Base-by-base conservation (phyloP, 306 rosid genomes). In the Lotus japonicus region DNA sequence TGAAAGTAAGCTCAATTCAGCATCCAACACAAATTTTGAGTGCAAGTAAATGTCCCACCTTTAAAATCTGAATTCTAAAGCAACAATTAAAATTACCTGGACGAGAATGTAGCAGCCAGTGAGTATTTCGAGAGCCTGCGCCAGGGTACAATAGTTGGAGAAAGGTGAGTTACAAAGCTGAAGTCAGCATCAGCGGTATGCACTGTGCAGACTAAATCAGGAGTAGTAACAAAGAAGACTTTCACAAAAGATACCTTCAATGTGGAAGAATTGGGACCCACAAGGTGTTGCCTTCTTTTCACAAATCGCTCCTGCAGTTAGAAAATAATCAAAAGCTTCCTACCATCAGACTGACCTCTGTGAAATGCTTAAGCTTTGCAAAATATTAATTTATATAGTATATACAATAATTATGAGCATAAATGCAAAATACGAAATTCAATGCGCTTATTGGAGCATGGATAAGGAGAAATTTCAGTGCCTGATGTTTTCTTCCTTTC, bases 251-350 rank as follows among this genome's bases (percentile, higher is more conserved):
- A 68, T 54, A 92, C 98, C 97, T 90, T 92, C 73, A 92, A 71
- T 51, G 97, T 92, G 66, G 96, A 82, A 44, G 92, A 82, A 79
- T 88, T 90, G 46, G 98, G 96, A 43, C 98, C 98, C 63, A 92
- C 70, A 42, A 92, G 91, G 73, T 88, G 96, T 23, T 88, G 87
- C 68, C 98, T 83, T 71, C 98, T 74, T 77, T 88, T 92, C 18
- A 92, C 88, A 67, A 92, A 88, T 41, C 92, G 87, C 64, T 90
- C 98, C 98, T 92, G 85, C 74, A 85, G 59, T 66, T 43, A 78
- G 39, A 73, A 58, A 63, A 56, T 21, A 19, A 33, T 38, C 13
- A 5, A 43, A 77, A 61, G 17, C 11, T 60, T 80, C 36, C n/a
- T 23, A 51, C 16, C 16, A 68, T 60, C 43, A 35, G 11, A 21